Percentiles rank a stretch among this genome's conserved stretches.
These are phyloP conservation scores for Gilbertella persicaria DNA, from an alignment of 371 early-diverging fungal genomes.

Conservation along the genomic window DNA sequence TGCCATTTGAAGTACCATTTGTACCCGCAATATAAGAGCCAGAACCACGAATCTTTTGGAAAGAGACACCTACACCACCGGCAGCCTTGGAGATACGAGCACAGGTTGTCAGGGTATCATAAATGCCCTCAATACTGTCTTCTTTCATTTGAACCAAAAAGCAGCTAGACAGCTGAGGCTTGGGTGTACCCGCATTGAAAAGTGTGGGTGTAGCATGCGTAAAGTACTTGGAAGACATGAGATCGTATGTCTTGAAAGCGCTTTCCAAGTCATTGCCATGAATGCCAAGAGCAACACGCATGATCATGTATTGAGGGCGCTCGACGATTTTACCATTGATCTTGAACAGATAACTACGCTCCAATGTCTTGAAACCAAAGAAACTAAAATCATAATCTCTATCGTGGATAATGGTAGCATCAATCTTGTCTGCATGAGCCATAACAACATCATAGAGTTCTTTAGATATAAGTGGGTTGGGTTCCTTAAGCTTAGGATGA, in stretches of 20 bases:
- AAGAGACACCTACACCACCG: conserved; percentile 98
- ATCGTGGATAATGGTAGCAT: conserved; percentile 92
- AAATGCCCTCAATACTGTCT: conserved; percentile 98
- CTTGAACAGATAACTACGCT: conserved; percentile 93
- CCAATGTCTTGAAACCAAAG: conserved; percentile 99
- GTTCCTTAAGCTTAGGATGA: conserved; percentile 89
- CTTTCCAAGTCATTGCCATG: conserved; percentile 93
- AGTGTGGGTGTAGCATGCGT: conserved; percentile 99
- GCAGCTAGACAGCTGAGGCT: conserved; percentile 96
- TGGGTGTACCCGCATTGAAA: conserved; percentile 98
- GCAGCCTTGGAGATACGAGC: conserved; percentile 98
- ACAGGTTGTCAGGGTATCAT: conserved; percentile 95
- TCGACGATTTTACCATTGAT: conserved; percentile 86
- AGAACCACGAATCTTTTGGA: conserved; percentile 94
- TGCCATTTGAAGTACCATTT: conserved; percentile 97
- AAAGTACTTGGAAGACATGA: conserved; percentile 95
- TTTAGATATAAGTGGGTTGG: conserved; percentile 87
- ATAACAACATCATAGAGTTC: conserved; percentile 72
- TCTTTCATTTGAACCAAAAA: conserved; percentile 96
- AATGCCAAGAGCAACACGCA: conserved; percentile 98
- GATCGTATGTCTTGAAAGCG: conserved; percentile 96
- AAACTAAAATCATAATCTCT: conserved; percentile 97
- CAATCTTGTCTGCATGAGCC: conserved; percentile 80
- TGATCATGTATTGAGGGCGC: conserved; percentile 99
- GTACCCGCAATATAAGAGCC: conserved; percentile 98